Base-by-base conservation (phyloP, 352 stramenopile genomes). In the Chrysophaeum taylorii region DNA sequence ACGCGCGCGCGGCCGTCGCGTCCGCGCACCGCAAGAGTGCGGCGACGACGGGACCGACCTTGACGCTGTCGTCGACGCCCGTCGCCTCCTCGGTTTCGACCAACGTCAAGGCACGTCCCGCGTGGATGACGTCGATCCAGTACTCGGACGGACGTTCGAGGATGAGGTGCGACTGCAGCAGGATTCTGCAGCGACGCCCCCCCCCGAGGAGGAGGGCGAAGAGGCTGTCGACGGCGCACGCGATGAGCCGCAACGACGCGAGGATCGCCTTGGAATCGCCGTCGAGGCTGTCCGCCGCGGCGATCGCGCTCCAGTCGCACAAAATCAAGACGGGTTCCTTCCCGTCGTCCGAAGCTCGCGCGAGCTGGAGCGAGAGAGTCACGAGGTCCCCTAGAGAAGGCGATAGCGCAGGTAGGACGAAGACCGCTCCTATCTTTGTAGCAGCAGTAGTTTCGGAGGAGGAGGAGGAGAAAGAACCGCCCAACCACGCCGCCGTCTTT, bases 91-190 rank as follows among this genome's bases (percentile, higher is more conserved):
- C 39, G 12, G 88, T 78, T 29, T 83, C 79, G 57, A 84, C 75
- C 35, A 90, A 76, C 57, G 74, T 75, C 66, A 90, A 89, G 73
- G 84, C 75, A 63, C 85, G 76, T 41, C 85, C 85, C 23, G 81
- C 80, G 75, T 89, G 87, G 63, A 91, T 91, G 0, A 89, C 84
- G 63, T 77, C 85, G 68, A 91, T 87, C 85, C 84, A 89, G 70
- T 91, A 91, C 53, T 87, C 87, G 33, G 78, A 87, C 48, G 84
- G 82, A 79, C 89, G 82, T 21, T 71, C 70, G 29, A 91, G 70
- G 64, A 89, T 89, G 16, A 82, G 81, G 57, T 88, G 80, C 35
- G 78, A 86, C 73, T 90, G 85, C 0, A 75, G 73, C 4, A 89
- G 43, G 31, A 89, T n/a, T n/a, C n/a, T n/a, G n/a, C 71, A 31